Base-by-base conservation (phyloP, 179 eudicot species). In the Drosera spatulata region DNA sequence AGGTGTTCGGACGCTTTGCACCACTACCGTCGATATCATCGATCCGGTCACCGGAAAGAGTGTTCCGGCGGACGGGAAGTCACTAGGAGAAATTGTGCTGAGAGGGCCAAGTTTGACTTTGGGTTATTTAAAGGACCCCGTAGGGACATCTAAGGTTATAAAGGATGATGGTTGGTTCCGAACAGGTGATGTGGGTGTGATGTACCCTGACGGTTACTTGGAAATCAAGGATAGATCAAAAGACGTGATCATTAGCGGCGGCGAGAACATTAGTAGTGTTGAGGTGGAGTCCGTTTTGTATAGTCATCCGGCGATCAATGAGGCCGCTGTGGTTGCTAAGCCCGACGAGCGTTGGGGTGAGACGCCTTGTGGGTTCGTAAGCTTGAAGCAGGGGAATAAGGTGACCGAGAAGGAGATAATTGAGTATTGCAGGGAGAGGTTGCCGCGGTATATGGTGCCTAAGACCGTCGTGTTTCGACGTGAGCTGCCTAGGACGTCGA, bases 231-330 rank as follows among this genome's bases (percentile, higher is more conserved):
- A 84, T 55, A 57, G 90, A 60, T 58, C 80, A 0, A 84, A 86
- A 54, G 96, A 87, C 60, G 84, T 87, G 56, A 87, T 87, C 3
- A 87, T 87, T 8, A 85, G 91, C 0, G 91, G 95, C 0, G 95
- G 95, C 0, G 95, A 87, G 60, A 87, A 87, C 41, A 85, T 87
- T 3, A 82, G 95, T 63, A 87, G 95, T 40, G 76, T 82, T 3
- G 91, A 85, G 59, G 74, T 87, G 42, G 95, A 87, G 63, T 42
- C 47, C 0, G 76, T 73, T 9, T 61, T 87, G 7, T 75, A 63
- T 53, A 40, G 67, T 2, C 86, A 82, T 55, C 80, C 73, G 0
- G 64, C 60, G 13, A 83, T 87, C 64, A 33, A 66, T 5, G 88
- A 85, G 14, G 88, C 71, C 9, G 84, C 85, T 7, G 91, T 82